Percentiles rank a stretch among this genome's conserved stretches.
These are phyloP conservation scores for Erucastrum elatum DNA, from an alignment of 345 rosid genomes.

Conservation along the genomic window DNA sequence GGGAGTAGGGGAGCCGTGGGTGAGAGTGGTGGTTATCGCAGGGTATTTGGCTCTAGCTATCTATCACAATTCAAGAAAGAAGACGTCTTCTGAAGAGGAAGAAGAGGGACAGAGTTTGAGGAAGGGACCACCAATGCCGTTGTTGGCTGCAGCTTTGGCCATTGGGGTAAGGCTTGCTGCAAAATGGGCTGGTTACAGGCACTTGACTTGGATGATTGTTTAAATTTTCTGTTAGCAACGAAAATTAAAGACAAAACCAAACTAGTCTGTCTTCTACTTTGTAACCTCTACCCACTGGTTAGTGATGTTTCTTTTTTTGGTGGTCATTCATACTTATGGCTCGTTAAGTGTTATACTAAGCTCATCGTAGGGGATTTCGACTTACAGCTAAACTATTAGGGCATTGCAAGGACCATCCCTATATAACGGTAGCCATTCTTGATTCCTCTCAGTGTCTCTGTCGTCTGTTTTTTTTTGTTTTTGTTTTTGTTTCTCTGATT, in stretches of 20 bases:
- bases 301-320: not conserved
- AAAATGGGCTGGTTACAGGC: conserved; percentile 88
- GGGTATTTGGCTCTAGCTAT: conserved; percentile 67
- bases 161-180: conserved; percentile 82
- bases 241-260: conserved; percentile 10
- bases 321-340: not conserved
- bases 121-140: conserved; percentile 62
- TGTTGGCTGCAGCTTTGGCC: conserved; percentile 71
- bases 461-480: not conserved
- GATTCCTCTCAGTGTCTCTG: not conserved
- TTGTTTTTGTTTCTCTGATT: not conserved
- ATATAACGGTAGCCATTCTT: conserved; percentile 6
- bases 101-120: conserved; percentile 50
- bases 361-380: not conserved
- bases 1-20: conserved; percentile 91
- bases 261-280: conserved; percentile 21
- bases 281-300: not conserved
- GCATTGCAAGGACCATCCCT: not conserved
- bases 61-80: conserved; percentile 58
- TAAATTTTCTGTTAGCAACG: conserved; percentile 38
- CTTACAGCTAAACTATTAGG: conserved; percentile 10
- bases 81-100: conserved; percentile 37
- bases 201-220: conserved; percentile 88
- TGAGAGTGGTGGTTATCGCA: conserved; percentile 56
- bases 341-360: not conserved